phyloP scores from a whole-genome alignment of 2,329 filamentous ascomycete species.

The Pezicula neosporulosa region DNA sequence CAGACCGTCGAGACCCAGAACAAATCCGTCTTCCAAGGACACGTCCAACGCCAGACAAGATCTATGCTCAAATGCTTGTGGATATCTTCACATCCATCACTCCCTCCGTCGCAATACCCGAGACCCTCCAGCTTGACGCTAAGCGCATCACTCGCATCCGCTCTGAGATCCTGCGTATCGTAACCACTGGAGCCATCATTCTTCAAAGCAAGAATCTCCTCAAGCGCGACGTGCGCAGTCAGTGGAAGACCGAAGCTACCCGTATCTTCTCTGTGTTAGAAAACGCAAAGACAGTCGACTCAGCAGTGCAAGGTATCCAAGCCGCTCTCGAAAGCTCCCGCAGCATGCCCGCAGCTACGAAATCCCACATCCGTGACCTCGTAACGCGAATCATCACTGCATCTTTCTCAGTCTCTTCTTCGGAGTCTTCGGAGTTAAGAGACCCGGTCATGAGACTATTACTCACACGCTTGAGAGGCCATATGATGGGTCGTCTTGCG shows the following conservation, averaged over 20 bases:
- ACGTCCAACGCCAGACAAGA: constrained; percentile 63
- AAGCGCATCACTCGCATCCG: constrained; percentile 59
- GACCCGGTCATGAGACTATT: constrained; percentile 63
- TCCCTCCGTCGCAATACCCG: constrained; percentile 57
- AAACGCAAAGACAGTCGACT: constrained; percentile 44
- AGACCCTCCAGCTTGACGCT: constrained; percentile 69
- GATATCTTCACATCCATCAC: constrained; percentile 70
- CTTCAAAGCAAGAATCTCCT: constrained; percentile 80
- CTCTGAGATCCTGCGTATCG: constrained; percentile 57
- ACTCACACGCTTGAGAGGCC: constrained; percentile 62
- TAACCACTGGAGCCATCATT: constrained; percentile 70
- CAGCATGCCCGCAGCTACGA: constrained; percentile 62
- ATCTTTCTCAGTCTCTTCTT: constrained; percentile 13
- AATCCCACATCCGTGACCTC: constrained; percentile 53
- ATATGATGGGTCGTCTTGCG: constrained; percentile 61
- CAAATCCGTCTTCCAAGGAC: constrained; percentile 58
- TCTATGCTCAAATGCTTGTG: constrained; percentile 73
- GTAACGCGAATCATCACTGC: constrained; percentile 49
- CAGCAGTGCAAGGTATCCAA: constrained; percentile 55
- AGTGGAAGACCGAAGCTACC: constrained; percentile 72
- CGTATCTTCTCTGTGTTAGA: constrained; percentile 70
- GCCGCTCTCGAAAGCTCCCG: constrained; percentile 59
- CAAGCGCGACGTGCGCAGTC: constrained; percentile 73
- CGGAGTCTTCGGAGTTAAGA: constrained; percentile 27
- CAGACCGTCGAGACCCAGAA: constrained; percentile 65